A percentile compares a stretch with the other conserved stretches of the same genome.
phyloP scores from a whole-genome alignment of 352 stramenopile genomes.

The Phytopythium kandeliae region DNA sequence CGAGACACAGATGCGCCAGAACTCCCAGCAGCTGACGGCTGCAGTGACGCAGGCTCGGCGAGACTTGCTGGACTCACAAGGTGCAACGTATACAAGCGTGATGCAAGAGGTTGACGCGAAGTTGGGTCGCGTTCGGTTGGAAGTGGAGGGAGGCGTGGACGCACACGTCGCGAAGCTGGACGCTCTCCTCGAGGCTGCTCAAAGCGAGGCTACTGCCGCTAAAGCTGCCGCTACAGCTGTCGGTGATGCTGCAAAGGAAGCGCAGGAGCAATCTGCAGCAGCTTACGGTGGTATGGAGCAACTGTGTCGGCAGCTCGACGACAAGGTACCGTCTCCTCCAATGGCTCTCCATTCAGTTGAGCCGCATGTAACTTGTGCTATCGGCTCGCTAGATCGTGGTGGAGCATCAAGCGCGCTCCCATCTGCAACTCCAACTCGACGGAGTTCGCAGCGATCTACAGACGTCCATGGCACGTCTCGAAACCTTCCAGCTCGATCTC shows the following conservation, averaged over 20 bases:
- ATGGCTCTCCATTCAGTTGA: background rate
- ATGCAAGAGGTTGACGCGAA: background rate
- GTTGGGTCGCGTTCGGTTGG: background rate
- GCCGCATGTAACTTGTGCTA: background rate
- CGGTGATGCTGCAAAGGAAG: background rate
- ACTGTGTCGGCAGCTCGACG: background rate
- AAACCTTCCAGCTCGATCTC: background rate
- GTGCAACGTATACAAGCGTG: background rate
- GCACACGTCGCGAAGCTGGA: background rate
- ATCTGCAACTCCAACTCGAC: background rate
- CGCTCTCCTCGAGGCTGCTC: background rate
- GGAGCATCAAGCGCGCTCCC: background rate
- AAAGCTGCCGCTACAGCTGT: background rate
- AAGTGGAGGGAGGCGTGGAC: background rate
- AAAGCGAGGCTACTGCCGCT: background rate
- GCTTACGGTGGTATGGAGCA: background rate
- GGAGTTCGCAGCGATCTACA: background rate
- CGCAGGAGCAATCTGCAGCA: background rate
- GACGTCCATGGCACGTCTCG: background rate
- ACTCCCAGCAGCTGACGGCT: background rate
- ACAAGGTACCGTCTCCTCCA: background rate
- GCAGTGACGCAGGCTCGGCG: background rate
- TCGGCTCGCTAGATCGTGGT: background rate
- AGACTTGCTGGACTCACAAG: background rate
- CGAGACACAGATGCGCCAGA: slow-evolving; percentile 22